phyloP scores from a whole-genome alignment of 2,329 filamentous ascomycete genomes.

The Zymoseptoria pseudotritici region DNA sequence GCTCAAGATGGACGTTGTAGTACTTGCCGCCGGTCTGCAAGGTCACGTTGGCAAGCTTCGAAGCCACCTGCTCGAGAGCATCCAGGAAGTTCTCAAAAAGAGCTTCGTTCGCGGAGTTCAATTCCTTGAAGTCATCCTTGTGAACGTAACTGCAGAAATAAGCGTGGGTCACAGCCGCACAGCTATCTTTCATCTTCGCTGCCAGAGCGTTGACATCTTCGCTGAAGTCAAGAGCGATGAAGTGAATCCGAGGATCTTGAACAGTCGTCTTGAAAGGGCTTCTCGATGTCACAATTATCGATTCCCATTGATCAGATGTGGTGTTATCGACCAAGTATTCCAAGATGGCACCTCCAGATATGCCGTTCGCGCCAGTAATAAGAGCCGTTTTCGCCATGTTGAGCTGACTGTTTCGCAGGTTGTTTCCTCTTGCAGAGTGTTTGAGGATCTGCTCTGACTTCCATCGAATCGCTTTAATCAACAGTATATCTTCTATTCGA shows the following conservation, averaged over 20 bases:
- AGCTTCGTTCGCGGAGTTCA: slow-evolving; percentile 23
- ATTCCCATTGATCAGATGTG: slow-evolving; percentile 13
- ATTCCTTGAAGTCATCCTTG: slow-evolving; percentile 23
- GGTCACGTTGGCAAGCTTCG: slow-evolving; percentile 21
- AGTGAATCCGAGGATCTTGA: slow-evolving; percentile 26
- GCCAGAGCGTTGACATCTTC: slow-evolving; percentile 9
- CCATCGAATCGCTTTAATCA: too few relatives aligned
- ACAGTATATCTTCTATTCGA: too few relatives aligned
- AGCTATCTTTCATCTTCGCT: slow-evolving; percentile 14
- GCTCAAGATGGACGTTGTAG: slow-evolving; percentile 7
- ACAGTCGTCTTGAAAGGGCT: slow-evolving; percentile 17
- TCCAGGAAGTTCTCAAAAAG: slow-evolving; percentile 31
- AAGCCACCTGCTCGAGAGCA: slow-evolving; percentile 20
- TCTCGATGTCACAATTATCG: slow-evolving; percentile 28
- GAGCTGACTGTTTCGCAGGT: too few relatives aligned
- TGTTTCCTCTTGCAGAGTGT: too few relatives aligned
- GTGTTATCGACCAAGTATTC: slow-evolving; percentile 28
- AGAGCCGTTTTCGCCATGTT: slow-evolving; percentile 26
- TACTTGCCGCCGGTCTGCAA: slow-evolving; percentile 13
- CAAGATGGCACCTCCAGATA: slow-evolving; percentile 30
- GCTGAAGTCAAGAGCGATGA: slow-evolving; percentile 29
- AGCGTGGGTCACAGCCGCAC: slow-evolving; percentile 28
- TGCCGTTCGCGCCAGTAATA: slow-evolving; percentile 31
- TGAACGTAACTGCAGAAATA: slow-evolving; percentile 32
- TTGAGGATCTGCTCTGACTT: too few relatives aligned